Evolutionary conservation across 495 filamentous ascomycete genomes (phyloP), one percentile per base, ranked within the genome.

Genomic region (Hyaloscypha finlandica): DNA sequence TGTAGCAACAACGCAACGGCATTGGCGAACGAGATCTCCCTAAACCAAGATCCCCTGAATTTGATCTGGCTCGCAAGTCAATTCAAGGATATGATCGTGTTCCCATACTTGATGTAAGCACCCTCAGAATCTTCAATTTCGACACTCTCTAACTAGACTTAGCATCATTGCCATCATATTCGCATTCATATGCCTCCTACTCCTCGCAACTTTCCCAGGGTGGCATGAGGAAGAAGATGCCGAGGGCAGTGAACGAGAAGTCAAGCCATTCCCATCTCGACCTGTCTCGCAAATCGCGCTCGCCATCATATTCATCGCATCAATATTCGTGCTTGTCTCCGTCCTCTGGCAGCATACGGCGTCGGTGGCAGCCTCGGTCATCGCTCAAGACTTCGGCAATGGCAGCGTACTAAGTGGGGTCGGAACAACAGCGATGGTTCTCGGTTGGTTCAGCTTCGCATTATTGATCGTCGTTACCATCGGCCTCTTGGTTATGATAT

Each of bases 361-460:
- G 0, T 96, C 93, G 0, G 94, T 98, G 0, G 94, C 93, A 6
- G 94, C 94, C 16, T 91, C 91, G 65, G 92, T 94, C 54, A 92
- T 97, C 66, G 93, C 92, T 0, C 93, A 97, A 77, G 93, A 97
- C 73, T 84, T 98, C 70, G 94, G 90, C n/a, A 98, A 98, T 77
- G 94, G 94, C 20, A 93, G 89, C 71, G 91, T 98, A 19, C 83
- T 86, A 77, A 91, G 89, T 61, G 94, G 94, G 16, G 93, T 98
- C 48, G 94, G 94, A 3, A 91, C 91, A 6, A 91, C 88, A 4
- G 94, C 94, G 11, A 98, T 98, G 92, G 90, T 97, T 33, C 83
- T 98, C 71, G 94, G 94, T 31, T 98, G 94, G 94, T 97, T 98
- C 77, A 91, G 92, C 16, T 98, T 98, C 73, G 91, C 90, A 37